Evolutionary conservation across 129 eudicot species (phyloP), one percentile per base, ranked within the genome.

Genomic region (Flaveria robusta): DNA sequence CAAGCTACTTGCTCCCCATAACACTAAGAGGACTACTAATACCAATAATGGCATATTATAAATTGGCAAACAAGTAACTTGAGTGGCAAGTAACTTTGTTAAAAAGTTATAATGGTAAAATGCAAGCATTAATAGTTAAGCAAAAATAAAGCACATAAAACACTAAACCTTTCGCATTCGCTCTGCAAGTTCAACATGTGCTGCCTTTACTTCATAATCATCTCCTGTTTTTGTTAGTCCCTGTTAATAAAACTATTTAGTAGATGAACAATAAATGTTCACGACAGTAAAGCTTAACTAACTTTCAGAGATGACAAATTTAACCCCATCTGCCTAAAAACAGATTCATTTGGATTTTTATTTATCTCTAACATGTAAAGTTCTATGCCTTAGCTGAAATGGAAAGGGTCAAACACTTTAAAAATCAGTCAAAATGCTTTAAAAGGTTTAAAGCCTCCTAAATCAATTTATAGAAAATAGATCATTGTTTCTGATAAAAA

Each of bases 111-210:
- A 13, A 15, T 24, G 42, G 20, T 62, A 26, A 26, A 62, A 58
- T 5, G 14, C 15, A 58, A 62, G 20, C 14, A 62, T 13, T 26
- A 23, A 56, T 56, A 22, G 15, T 56, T 9, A 58, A 51, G 67
- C 11, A 77, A 29, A 59, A 27, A 64, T 49, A 49, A 75, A 50
- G 37, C 26, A 45, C 42, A 22, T 24, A 23, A 15, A 34, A 12
- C 15, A 50, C 16, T 50, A 22, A 66, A 91, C 99, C 92, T 94
- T 94, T 20, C 97, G 91, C 99, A 94, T 94, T 23, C 99, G 90
- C 74, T 94, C 99, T 22, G 99, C 99, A 77, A 94, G 97, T 81
- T 94, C 97, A 77, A 91, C 97, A 82, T 94, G 99, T 84, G 99
- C 99, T 55, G 99, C 84, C 83, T 94, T 94, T 7, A 87, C 93